phyloP scores from a whole-genome alignment of 768 basidiomycete genomes.

The Cystobasidium tubakii region DNA sequence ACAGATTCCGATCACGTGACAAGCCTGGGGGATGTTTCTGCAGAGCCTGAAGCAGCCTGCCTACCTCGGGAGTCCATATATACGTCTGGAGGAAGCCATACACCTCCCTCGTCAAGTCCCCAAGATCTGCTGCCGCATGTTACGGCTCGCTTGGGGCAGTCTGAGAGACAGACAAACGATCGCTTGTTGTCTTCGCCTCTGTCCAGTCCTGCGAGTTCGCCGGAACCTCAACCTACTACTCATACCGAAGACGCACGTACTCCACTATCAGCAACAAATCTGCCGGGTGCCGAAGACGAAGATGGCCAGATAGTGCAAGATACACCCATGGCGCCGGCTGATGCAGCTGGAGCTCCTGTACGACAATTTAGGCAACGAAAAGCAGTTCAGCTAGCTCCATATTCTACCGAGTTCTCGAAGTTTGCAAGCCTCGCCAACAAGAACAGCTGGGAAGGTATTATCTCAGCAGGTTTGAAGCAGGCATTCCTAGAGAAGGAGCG shows the following conservation, averaged over 20 bases:
- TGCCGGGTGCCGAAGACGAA: not conserved
- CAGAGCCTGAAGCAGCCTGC: not conserved
- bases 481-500: slow-evolving; percentile 1
- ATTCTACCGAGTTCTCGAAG: slow-evolving; percentile 18
- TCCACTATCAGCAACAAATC: no score
- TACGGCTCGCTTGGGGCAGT: not conserved
- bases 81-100: not conserved
- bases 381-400: slow-evolving; percentile 29
- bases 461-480: slow-evolving; percentile 2
- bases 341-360: not conserved
- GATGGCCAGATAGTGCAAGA: not conserved
- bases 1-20: slow-evolving; percentile 14
- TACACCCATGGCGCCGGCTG: not conserved
- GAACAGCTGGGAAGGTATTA: slow-evolving; percentile 27
- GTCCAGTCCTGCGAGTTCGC: not conserved
- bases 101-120: not conserved
- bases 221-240: not conserved
- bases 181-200: not conserved
- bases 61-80: not conserved
- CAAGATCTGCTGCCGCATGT: not conserved
- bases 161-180: not conserved
- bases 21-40: not conserved
- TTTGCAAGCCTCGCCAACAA: slow-evolving; percentile 12
- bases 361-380: slow-evolving; percentile 25
- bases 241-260: not conserved